Evolutionary conservation across 768 basidiomycete species (phyloP), one percentile per base, ranked within the genome.

Genomic region (Tulasnella calospora): DNA sequence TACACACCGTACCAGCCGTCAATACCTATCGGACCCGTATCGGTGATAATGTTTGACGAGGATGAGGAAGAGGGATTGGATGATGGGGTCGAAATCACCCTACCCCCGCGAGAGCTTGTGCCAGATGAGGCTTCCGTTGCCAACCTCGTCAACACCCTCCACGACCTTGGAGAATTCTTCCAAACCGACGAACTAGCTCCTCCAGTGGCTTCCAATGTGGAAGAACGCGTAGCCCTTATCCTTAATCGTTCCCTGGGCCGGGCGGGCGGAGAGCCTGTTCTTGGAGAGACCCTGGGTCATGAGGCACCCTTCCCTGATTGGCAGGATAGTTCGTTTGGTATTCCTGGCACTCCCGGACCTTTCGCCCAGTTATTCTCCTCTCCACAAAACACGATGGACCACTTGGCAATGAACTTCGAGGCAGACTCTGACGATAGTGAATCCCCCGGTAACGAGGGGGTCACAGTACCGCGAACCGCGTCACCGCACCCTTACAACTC

Each of bases 1-100:
- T 95, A 93, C 80, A 94, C 94, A 81, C 93, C 93, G 6, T 95
- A 92, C 83, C 90, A 90, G 44, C 70, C 41, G n/a, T 61, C 57
- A 35, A 36, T 69, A 44, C 88, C 91, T 8, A 41, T 69, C 1
- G 71, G 69, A 57, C 77, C 77, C 33, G 86, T 73, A 35, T 76
- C 80, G 85, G 76, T 80, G 41, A n/a, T 80, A 87, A 70, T 87
- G 86, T 27, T 83, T 84, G 30, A 84, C 85, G 75, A 85, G 21
- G 77, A 78, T 30, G 77, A 57, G 12, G 77, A 77, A 40, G 36
- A 46, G 27, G 71, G n/a, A 30, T 46, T 51, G 55, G 67, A 78
- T 0, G 61, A 72, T 12, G 77, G 67, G 5, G 36, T 46, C 33
- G 77, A 78, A 46, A 55, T 71, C 21, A 57, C 36, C 3, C 12